Evolutionary conservation across 2,329 filamentous ascomycete species (phyloP).

Genomic region (Neonectria ditissima): DNA sequence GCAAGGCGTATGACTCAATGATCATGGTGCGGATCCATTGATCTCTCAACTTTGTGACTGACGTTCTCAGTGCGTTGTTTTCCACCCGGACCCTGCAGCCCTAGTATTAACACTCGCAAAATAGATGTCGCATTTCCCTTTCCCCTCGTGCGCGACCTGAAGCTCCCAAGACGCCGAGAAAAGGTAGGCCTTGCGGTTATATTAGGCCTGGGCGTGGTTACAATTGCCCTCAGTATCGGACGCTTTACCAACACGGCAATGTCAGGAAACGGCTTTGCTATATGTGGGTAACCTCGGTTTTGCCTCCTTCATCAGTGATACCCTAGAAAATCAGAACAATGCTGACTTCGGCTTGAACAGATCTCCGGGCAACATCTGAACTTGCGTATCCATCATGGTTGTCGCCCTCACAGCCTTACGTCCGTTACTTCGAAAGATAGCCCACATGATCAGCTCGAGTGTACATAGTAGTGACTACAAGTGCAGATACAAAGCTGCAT

Average conservation of each 20-base stretch:
- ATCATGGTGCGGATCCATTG: constrained; percentile 39
- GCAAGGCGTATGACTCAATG: constrained; percentile 33
- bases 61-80: constrained; percentile 35
- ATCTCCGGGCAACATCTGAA: constrained; percentile 33
- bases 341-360: not conserved
- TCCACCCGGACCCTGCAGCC: no score
- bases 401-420: constrained; percentile 30
- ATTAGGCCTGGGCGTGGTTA: constrained; percentile 37
- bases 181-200: constrained; percentile 36
- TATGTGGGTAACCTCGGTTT: constrained; percentile 19
- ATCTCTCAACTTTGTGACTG: constrained; percentile 38
- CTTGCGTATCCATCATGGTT: constrained; percentile 34
- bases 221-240: constrained; percentile 37
- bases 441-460: constrained; percentile 15
- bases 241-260: constrained; percentile 36
- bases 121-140: constrained; percentile 39
- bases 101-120: not conserved
- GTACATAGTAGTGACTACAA: constrained; percentile 9
- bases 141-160: constrained; percentile 34
- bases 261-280: constrained; percentile 25
- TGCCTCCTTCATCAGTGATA: not conserved
- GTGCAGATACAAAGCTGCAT: constrained; percentile 8
- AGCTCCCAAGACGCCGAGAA: constrained; percentile 32
- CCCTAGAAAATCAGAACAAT: not conserved
- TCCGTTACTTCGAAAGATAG: constrained; percentile 26